Evolutionary conservation across 352 stramenopile species (phyloP).

Genomic region (Phytopythium aichiense): DNA sequence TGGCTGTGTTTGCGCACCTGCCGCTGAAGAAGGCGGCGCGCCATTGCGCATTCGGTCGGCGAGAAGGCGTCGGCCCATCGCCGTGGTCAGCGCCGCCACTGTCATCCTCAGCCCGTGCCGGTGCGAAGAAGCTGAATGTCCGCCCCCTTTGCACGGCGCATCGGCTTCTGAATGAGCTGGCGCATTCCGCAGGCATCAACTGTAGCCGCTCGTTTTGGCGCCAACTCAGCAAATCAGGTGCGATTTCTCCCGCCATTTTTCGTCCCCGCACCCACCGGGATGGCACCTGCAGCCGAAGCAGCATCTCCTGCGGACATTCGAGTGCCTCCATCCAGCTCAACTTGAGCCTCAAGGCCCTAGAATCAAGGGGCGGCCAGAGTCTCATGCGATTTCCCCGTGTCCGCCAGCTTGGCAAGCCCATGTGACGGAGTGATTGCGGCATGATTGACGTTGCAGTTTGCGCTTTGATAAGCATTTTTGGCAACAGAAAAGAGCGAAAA

Average conservation of each 20-base stretch:
- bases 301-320: too few relatives aligned
- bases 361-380: too few relatives aligned
- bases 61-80: neutral
- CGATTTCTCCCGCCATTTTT: neutral
- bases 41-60: neutral
- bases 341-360: too few relatives aligned
- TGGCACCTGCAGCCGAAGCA: neutral
- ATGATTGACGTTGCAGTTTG: too few relatives aligned
- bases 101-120: neutral
- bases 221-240: neutral
- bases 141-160: neutral
- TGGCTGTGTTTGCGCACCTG: neutral
- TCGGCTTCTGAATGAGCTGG: constrained; percentile 1
- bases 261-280: neutral
- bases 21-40: neutral
- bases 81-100: neutral
- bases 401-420: too few relatives aligned
- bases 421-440: too few relatives aligned
- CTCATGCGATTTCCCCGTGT: too few relatives aligned
- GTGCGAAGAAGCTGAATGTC: constrained; percentile 2
- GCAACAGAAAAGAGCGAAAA: too few relatives aligned
- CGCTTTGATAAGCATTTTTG: too few relatives aligned
- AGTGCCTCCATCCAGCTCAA: too few relatives aligned
- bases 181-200: neutral
- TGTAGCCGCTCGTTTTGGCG: neutral